A percentile compares a stretch with the other conserved stretches of the same genome.
Conservation (phyloP, 345 rosid genomes). For the Hevea brasiliensis region DNA sequence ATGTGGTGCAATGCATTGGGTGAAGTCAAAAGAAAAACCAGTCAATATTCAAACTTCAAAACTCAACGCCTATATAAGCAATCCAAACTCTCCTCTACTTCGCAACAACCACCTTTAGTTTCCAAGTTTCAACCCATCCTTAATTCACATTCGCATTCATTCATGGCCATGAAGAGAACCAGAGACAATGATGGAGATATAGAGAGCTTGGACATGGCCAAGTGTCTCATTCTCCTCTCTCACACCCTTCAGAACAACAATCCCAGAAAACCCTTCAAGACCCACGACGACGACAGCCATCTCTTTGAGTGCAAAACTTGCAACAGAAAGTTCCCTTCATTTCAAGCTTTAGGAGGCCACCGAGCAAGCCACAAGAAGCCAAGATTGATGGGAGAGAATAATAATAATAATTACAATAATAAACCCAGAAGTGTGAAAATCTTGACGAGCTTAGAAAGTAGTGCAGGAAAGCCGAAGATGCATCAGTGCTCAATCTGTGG, state of each 20-base stretch:
- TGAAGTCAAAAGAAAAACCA: neutral
- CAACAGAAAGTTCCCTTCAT: conserved; percentile 57
- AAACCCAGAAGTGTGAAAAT: no score
- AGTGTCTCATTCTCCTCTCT: conserved; percentile 46
- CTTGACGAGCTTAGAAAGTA: no score
- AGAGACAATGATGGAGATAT: conserved; percentile 36
- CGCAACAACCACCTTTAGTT: neutral
- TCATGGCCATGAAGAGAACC: conserved; percentile 44
- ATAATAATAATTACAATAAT: no score
- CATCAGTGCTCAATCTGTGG: conserved; percentile 67
- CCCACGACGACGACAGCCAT: neutral
- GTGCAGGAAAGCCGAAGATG: conserved; percentile 20
- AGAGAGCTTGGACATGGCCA: conserved; percentile 46
- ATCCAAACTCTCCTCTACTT: neutral
- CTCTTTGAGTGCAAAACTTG: conserved; percentile 70
- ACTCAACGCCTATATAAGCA: conserved; percentile 17
- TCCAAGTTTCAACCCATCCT: neutral
- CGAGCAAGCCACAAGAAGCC: conserved; percentile 72
- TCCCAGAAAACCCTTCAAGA: neutral
- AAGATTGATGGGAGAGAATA: conserved; percentile 21
- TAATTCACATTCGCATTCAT: neutral
- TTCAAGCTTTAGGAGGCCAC: conserved; percentile 80
- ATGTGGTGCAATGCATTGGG: no score
- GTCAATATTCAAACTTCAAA: conserved; percentile 7
- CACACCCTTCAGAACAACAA: conserved; percentile 33